Conservation (phyloP, 306 rosid genomes). For the Comarum palustre region DNA sequence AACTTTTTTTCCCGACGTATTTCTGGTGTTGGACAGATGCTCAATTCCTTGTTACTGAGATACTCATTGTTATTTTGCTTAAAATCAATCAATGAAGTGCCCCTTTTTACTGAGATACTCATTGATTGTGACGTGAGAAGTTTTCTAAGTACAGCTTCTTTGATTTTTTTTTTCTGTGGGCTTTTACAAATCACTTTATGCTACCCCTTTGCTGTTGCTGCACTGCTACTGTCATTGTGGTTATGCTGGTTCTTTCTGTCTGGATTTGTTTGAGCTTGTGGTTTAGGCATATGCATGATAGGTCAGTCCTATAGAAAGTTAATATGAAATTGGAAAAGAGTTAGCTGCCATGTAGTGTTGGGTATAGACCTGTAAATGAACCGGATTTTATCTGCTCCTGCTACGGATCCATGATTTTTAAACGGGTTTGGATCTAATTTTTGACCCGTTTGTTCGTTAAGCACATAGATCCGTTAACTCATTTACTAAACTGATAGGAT, state of each 20-base stretch:
- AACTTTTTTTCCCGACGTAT: constrained; percentile 30
- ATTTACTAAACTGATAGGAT: too few species aligned
- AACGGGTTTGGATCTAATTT: too few species aligned
- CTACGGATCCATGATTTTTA: too few species aligned
- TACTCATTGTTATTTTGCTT: constrained; percentile 8
- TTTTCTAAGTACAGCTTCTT: background rate
- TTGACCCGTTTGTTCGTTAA: too few species aligned
- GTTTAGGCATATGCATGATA: background rate
- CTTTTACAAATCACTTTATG: background rate
- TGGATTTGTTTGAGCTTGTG: background rate
- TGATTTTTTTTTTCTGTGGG: background rate
- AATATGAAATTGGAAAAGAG: background rate
- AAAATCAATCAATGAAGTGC: background rate
- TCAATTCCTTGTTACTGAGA: constrained; percentile 22
- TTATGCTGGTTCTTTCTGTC: background rate
- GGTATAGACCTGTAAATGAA: too few species aligned
- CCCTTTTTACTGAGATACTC: background rate
- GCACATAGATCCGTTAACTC: too few species aligned
- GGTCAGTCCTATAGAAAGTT: background rate
- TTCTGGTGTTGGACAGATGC: constrained; percentile 28
- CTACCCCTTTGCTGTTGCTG: background rate
- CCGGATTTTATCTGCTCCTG: too few species aligned
- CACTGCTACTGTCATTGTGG: background rate
- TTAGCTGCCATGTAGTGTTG: too few species aligned
- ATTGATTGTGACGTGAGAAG: background rate